Conservation (phyloP, 331 rosid genomes). For the Cydonia oblonga region DNA sequence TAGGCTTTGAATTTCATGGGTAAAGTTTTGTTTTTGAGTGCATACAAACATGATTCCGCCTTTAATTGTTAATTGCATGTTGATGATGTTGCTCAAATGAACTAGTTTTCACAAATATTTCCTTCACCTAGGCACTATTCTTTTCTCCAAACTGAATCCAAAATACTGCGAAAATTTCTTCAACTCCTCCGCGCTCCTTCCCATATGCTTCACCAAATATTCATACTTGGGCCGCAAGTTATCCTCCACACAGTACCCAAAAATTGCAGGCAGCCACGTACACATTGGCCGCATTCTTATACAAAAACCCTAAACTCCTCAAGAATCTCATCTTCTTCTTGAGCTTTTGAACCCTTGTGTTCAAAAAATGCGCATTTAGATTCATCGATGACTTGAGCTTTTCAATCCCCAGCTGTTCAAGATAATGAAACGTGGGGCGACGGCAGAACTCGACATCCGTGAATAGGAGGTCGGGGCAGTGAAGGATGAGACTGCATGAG, state of each 20-base stretch:
- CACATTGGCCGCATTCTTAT: constrained; percentile 38
- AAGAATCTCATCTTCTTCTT: constrained; percentile 36
- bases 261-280: constrained; percentile 58
- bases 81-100: too few species aligned
- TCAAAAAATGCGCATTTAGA: constrained; percentile 47
- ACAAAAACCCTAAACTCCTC: constrained; percentile 33
- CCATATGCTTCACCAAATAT: constrained; percentile 58
- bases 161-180: constrained; percentile 60
- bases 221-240: constrained; percentile 49
- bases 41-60: too few species aligned
- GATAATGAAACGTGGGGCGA: constrained; percentile 50
- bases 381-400: constrained; percentile 30
- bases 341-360: too few species aligned
- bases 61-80: too few species aligned
- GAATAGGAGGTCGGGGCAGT: constrained; percentile 57
- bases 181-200: constrained; percentile 47
- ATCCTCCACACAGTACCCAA: constrained; percentile 56
- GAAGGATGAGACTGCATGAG: constrained; percentile 42
- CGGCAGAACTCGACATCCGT: constrained; percentile 55
- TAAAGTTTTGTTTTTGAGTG: too few species aligned
- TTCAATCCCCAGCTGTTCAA: constrained; percentile 35
- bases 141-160: constrained; percentile 58
- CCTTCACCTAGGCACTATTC: constrained; percentile 54
- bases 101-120: too few species aligned
- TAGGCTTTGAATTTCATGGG: too few species aligned